Percentiles rank a stretch among this genome's conserved stretches.
phyloP scores from a whole-genome alignment of 805 yeast species.

The Candida suzukii region DNA sequence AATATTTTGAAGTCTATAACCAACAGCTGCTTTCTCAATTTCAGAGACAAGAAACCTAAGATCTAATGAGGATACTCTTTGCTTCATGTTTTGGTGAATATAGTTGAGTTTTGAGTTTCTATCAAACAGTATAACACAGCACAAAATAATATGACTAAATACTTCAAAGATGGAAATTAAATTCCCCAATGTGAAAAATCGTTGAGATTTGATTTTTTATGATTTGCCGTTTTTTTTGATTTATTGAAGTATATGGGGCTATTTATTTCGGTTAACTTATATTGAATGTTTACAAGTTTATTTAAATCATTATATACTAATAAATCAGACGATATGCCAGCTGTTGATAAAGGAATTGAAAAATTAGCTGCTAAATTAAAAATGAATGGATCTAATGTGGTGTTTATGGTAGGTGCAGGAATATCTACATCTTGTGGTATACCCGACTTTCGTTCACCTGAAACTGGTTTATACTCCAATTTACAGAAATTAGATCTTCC shows the following conservation, averaged over 20 bases:
- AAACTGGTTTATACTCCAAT: constrained; percentile 83
- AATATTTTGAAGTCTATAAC: constrained; percentile 74
- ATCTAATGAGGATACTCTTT: constrained; percentile 82
- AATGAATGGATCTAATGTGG: constrained; percentile 32
- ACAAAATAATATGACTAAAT: too few species aligned
- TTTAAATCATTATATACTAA: too few species aligned
- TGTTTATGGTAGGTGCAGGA: constrained; percentile 87
- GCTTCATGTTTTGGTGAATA: constrained; percentile 44
- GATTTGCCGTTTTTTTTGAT: too few species aligned
- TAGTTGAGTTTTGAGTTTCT: too few species aligned
- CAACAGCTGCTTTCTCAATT: constrained; percentile 46
- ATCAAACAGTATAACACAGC: too few species aligned
- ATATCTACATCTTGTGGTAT: constrained; percentile 90
- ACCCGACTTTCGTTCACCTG: constrained; percentile 91
- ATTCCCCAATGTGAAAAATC: too few species aligned
- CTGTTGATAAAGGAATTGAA: not conserved
- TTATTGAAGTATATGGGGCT: too few species aligned
- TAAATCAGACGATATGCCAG: not conserved
- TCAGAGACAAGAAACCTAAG: constrained; percentile 66
- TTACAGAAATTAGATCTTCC: constrained; percentile 70
- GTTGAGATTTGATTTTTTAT: too few species aligned
- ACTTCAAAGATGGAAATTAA: too few species aligned
- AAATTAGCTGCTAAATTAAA: not conserved
- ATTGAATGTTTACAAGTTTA: too few species aligned
- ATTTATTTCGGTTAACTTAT: too few species aligned